These are phyloP conservation scores for Begonia fuchsioides DNA, from an alignment of 306 rosid genomes.

Conservation along the genomic window DNA sequence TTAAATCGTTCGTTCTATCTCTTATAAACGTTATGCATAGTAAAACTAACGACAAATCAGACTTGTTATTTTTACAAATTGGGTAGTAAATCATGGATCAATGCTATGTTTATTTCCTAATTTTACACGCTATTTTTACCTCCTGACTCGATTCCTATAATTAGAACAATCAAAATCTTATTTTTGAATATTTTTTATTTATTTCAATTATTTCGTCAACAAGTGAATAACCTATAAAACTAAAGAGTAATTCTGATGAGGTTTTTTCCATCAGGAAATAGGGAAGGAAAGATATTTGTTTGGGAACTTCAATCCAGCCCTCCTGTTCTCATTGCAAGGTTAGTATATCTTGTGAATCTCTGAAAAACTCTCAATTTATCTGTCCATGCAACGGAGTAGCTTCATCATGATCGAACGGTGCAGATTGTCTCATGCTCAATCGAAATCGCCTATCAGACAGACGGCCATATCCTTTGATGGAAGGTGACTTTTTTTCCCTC, in stretches of 20 bases:
- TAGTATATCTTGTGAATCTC: conserved; percentile 6
- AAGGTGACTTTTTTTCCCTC: conserved; percentile 36
- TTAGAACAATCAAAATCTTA: background rate
- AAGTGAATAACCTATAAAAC: too few species aligned
- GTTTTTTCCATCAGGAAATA: conserved; percentile 40
- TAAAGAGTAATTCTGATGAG: background rate
- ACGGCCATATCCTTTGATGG: conserved; percentile 89
- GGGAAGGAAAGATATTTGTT: conserved; percentile 76
- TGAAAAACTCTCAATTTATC: background rate
- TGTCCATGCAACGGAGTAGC: conserved; percentile 3
- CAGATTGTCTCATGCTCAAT: conserved; percentile 77
- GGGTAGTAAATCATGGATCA: too few species aligned
- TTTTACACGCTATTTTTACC: too few species aligned
- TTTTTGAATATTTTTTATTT: too few species aligned
- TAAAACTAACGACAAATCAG: background rate
- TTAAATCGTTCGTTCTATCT: background rate
- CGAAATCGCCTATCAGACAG: conserved; percentile 79
- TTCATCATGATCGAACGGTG: conserved; percentile 5
- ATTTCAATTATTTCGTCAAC: too few species aligned
- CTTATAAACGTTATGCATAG: background rate
- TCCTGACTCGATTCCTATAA: too few species aligned
- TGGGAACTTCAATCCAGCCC: conserved; percentile 98
- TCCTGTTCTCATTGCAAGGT: conserved; percentile 69
- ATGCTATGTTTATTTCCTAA: too few species aligned
- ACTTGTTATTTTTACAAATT: too few species aligned